Percentiles rank a stretch among this genome's conserved stretches.
Conservation (phyloP, 108 stramenopile species). For the Nannochloropsis gaditana region DNA sequence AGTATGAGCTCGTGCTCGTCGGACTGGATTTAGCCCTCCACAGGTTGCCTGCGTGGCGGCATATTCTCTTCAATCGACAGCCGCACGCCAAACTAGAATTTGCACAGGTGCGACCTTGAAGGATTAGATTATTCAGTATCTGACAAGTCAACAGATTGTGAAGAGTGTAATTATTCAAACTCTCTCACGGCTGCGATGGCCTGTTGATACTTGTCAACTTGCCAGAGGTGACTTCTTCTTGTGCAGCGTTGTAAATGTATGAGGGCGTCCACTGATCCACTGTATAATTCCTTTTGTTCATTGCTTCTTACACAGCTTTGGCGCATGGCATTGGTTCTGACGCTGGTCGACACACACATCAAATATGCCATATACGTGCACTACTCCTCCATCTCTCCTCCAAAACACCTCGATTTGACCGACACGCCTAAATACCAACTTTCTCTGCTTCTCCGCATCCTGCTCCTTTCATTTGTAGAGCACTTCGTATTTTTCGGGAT, state of each 20-base stretch:
- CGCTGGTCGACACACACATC: not conserved
- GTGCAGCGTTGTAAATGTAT: too few relatives aligned
- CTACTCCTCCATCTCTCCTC: not conserved
- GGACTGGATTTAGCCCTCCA: not conserved
- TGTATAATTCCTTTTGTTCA: too few relatives aligned
- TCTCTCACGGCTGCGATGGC: too few relatives aligned
- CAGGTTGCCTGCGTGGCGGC: not conserved
- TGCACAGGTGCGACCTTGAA: not conserved
- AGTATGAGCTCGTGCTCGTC: slow-evolving; percentile 8
- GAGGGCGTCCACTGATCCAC: too few relatives aligned
- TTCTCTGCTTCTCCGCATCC: slow-evolving; percentile 6
- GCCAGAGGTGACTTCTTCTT: too few relatives aligned
- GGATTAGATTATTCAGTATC: too few relatives aligned
- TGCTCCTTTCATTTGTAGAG: not conserved
- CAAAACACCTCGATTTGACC: not conserved
- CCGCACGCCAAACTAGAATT: not conserved
- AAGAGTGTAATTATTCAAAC: too few relatives aligned
- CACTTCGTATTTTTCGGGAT: not conserved
- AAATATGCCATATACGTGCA: not conserved
- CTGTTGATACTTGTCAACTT: too few relatives aligned
- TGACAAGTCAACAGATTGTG: too few relatives aligned
- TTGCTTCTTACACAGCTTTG: not conserved
- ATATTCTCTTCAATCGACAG: slow-evolving; percentile 24
- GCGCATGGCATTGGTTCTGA: not conserved
- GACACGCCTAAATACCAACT: not conserved